A percentile compares a stretch with the other conserved stretches of the same genome.
These are phyloP conservation scores for Aspergillus fischeri DNA, from an alignment of 2,329 filamentous ascomycete genomes.

Conservation along the genomic window DNA sequence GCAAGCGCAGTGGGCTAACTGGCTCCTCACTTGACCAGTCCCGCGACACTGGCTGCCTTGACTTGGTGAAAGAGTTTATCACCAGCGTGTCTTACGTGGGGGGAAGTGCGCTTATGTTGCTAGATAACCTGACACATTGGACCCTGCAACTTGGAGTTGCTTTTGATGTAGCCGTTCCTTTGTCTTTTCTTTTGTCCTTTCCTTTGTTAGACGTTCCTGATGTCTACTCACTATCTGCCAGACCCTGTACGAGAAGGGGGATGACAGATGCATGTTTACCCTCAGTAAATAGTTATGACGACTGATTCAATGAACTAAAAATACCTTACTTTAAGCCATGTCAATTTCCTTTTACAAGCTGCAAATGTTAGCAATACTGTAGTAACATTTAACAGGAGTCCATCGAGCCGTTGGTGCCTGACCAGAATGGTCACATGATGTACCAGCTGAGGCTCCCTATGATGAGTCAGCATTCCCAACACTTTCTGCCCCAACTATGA, in stretches of 20 bases:
- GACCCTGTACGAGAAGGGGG: slow-evolving; percentile 9
- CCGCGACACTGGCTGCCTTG: not conserved
- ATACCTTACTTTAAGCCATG: not conserved
- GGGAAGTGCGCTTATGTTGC: not conserved
- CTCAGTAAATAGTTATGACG: not conserved
- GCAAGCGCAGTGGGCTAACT: slow-evolving; percentile 13
- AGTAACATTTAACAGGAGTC: no score
- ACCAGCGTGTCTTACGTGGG: not conserved
- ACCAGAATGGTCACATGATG: slow-evolving; percentile 2
- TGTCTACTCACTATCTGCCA: slow-evolving; percentile 7
- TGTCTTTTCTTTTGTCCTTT: slow-evolving; percentile 21
- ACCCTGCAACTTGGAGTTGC: slow-evolving; percentile 4
- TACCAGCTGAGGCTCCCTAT: not conserved
- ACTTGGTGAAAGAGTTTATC: not conserved
- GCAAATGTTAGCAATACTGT: no score
- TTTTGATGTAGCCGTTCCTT: slow-evolving; percentile 11
- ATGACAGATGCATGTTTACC: not conserved
- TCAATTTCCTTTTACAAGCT: not conserved
- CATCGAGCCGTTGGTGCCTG: not conserved
- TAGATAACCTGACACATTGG: slow-evolving; percentile 5
- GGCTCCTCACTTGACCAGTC: not conserved
- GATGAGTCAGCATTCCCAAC: slow-evolving; percentile 13
- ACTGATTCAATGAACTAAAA: not conserved
- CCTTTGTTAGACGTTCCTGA: slow-evolving; percentile 17
- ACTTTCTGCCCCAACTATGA: slow-evolving; percentile 4